These are phyloP conservation scores for Angophora floribunda DNA, from an alignment of 345 rosid genomes.

Conservation along the genomic window DNA sequence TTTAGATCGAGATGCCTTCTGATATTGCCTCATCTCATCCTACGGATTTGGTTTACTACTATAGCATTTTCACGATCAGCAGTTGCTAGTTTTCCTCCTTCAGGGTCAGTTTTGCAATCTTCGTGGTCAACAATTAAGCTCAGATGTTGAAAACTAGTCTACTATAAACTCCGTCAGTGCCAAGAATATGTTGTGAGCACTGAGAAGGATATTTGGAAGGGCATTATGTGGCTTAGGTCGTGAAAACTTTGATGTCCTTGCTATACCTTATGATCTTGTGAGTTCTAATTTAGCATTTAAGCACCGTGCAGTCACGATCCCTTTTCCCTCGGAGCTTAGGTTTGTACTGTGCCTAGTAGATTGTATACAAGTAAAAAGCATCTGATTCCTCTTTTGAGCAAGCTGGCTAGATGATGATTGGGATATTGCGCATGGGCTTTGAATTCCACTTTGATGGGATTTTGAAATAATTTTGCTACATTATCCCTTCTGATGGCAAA, in stretches of 20 bases:
- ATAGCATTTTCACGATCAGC: not conserved
- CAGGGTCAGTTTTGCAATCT: not conserved
- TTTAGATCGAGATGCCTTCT: not conserved
- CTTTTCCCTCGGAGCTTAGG: not conserved
- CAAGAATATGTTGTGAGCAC: not conserved
- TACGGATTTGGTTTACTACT: not conserved
- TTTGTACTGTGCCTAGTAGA: not conserved
- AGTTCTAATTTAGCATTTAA: not conserved
- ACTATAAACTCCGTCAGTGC: not conserved
- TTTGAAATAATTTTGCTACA: not conserved
- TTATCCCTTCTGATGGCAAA: not conserved
- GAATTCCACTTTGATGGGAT: not conserved
- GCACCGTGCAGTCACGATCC: not conserved
- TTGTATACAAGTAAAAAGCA: not conserved
- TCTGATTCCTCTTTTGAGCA: not conserved
- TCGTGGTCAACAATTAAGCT: not conserved
- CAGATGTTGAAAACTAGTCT: not conserved
- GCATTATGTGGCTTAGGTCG: not conserved
- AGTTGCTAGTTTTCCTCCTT: not conserved
- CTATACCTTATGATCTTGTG: not conserved
- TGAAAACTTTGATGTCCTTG: not conserved
- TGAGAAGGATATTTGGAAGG: not conserved
- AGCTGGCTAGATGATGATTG: not conserved
- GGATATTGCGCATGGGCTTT: conserved; percentile 7
- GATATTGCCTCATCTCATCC: not conserved